Percentiles rank a stretch among this genome's conserved stretches.
Evolutionary conservation across 2,329 filamentous ascomycete species (phyloP).

Genomic region (Sclerotinia borealis): DNA sequence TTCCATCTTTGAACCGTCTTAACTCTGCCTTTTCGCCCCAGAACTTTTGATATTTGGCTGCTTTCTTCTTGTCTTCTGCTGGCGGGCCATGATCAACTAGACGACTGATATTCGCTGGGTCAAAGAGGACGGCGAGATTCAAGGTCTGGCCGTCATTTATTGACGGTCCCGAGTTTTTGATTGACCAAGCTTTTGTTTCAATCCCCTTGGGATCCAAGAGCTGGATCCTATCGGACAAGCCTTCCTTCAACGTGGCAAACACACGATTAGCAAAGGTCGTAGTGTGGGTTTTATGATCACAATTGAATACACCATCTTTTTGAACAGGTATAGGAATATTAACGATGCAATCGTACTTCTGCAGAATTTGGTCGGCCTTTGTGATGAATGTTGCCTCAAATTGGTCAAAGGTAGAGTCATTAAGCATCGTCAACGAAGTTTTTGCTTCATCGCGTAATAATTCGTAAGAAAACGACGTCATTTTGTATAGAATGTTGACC

Average conservation of each 20-base stretch:
- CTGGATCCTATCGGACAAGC: constrained; percentile 68
- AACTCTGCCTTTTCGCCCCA: constrained; percentile 95
- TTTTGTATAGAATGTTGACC: constrained; percentile 84
- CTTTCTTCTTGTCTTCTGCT: constrained; percentile 78
- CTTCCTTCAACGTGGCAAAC: constrained; percentile 60
- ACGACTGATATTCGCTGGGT: constrained; percentile 65
- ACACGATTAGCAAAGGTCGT: constrained; percentile 46
- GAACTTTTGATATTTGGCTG: constrained; percentile 76
- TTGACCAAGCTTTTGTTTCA: constrained; percentile 39
- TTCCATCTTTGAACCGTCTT: constrained; percentile 90
- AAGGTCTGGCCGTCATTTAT: constrained; percentile 37
- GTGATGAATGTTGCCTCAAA: constrained; percentile 81
- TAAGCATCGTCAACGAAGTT: constrained; percentile 67
- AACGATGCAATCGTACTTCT: constrained; percentile 49
- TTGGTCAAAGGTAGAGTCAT: constrained; percentile 67
- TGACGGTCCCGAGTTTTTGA: constrained; percentile 37
- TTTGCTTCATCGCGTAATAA: constrained; percentile 69
- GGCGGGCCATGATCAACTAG: constrained; percentile 82
- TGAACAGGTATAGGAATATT: constrained; percentile 20
- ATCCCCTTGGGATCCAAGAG: constrained; percentile 55
- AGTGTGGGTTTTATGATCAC: constrained; percentile 26
- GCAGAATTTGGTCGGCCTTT: constrained; percentile 47
- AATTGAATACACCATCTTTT: constrained; percentile 12
- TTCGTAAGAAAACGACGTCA: constrained; percentile 77
- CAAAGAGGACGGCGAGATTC: constrained; percentile 62